Evolutionary conservation across 139 green algal species (phyloP), one percentile per base, ranked within the genome.

Genomic region (Auxenochlorella pyrenoidosa): DNA sequence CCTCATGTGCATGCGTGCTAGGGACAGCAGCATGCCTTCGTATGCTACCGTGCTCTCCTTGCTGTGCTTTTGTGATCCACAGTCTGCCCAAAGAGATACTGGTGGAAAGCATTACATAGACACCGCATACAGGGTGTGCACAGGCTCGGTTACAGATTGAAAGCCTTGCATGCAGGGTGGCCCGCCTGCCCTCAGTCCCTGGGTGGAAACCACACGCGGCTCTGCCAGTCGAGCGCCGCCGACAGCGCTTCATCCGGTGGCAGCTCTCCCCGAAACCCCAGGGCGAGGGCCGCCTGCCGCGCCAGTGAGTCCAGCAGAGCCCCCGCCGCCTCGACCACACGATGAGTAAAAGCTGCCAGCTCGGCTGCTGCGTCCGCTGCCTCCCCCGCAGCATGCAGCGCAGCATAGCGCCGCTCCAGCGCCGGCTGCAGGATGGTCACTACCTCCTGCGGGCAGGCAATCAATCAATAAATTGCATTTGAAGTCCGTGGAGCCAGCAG

Each of bases 261-360:
- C 47, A 83, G 12, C 21, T 32, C 77, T 16, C 24, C 28, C 4
- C 38, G n/a, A 10, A 65, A 66, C 3, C 77, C 77, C 10, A 83
- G 77, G 30, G 43, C 43, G 10, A 32, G 1, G 8, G 77, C 77
- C 47, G 47, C 51, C 12, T 3, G 3, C 77, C 28, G 15, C 5
- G 47, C 51, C 30, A 83, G 77, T 13, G 26, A n/a, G 13, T 82
- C 76, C 44, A 82, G 76, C 43, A 82, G 76, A 6, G 44, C 76
- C 21, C 41, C 16, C 0, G 76, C 76, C 44, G 60, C 41, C 2
- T 63, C 77, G 4, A 83, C 77, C 5, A 83, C 77, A n/a, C 36
- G 32, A 12, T 41, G 13, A 0, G 77, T 83, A 30, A 68, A 83
- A 0, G 47, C 32, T 4, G 77, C 77, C 77, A 83, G 77, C 77